Conservation (phyloP, 2,329 filamentous ascomycete species). For the Pseudogymnoascus pannorum region DNA sequence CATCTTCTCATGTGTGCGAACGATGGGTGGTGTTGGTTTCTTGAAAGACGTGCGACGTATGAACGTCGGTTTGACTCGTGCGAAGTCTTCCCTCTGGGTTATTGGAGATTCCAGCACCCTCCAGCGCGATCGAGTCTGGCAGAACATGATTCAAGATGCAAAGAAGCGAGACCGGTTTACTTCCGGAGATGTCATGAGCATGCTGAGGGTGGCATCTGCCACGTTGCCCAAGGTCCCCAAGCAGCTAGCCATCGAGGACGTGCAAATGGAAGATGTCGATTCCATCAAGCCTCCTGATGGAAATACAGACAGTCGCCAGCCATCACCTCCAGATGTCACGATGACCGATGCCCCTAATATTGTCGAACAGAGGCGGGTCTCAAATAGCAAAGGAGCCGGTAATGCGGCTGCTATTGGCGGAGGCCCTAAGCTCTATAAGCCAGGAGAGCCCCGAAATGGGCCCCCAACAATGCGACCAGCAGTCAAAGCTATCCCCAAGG, state of each 20-base stretch:
- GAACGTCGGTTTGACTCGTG: constrained; percentile 96
- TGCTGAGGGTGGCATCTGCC: constrained; percentile 42
- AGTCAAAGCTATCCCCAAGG: background rate
- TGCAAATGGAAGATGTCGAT: constrained; percentile 2
- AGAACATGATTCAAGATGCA: constrained; percentile 75
- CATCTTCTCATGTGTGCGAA: constrained; percentile 95
- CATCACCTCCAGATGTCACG: background rate
- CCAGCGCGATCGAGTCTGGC: constrained; percentile 85
- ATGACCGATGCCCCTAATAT: constrained; percentile 5
- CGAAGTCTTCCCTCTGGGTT: constrained; percentile 94
- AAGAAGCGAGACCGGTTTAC: constrained; percentile 69
- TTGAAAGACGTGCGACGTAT: constrained; percentile 96
- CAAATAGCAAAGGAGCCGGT: background rate
- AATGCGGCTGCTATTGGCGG: background rate
- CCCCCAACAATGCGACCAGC: background rate
- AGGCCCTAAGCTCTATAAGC: background rate
- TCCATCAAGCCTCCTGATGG: background rate
- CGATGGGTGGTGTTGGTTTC: constrained; percentile 95
- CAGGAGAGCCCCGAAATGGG: background rate
- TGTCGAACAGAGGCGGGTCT: background rate
- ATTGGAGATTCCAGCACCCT: constrained; percentile 86
- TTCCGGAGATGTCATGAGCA: constrained; percentile 50
- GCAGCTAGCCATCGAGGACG: background rate
- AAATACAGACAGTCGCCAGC: background rate
- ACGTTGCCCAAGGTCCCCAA: background rate